Percentiles rank a stretch among this genome's conserved stretches.
These are phyloP conservation scores for Fusarium sp. DNA, from an alignment of 2,329 filamentous ascomycete genomes.

Conservation along the genomic window DNA sequence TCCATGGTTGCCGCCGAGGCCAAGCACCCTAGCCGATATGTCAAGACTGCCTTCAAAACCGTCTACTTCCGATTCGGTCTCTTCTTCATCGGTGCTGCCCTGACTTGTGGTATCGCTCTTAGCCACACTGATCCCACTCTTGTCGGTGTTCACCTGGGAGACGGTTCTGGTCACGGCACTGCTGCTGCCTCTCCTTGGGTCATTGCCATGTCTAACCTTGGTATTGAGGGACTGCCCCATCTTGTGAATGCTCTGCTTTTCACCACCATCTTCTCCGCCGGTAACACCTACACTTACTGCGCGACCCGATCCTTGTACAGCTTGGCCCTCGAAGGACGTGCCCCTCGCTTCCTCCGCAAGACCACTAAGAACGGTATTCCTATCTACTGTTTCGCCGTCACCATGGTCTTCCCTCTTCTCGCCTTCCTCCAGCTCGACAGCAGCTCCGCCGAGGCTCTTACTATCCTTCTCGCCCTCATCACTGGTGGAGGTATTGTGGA, in stretches of 20 bases:
- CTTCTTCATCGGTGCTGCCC: conserved; percentile 74
- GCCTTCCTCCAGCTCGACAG: conserved; percentile 60
- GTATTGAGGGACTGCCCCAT: conserved; percentile 60
- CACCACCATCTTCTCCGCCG: conserved; percentile 59
- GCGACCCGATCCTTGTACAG: conserved; percentile 68
- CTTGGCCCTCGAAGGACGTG: conserved; percentile 66
- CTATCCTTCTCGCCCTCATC: conserved; percentile 60
- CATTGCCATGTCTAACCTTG: conserved; percentile 40
- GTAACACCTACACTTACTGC: conserved; percentile 50
- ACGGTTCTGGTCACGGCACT: neutral
- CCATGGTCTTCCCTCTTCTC: conserved; percentile 61
- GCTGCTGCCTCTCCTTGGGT: conserved; percentile 40
- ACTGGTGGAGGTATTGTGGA: conserved; percentile 63
- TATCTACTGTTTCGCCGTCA: conserved; percentile 61
- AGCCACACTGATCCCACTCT: conserved; percentile 24
- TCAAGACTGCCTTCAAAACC: conserved; percentile 79
- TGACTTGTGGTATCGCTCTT: conserved; percentile 34
- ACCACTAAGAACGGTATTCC: conserved; percentile 68
- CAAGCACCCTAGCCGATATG: conserved; percentile 65
- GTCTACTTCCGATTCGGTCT: conserved; percentile 79
- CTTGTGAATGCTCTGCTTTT: conserved; percentile 64
- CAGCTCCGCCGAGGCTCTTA: conserved; percentile 57
- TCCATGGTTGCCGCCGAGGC: conserved; percentile 40
- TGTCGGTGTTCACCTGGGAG: conserved; percentile 12
- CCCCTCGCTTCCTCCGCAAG: conserved; percentile 62